Evolutionary conservation across 2,329 filamentous ascomycete species (phyloP), one percentile per base, ranked within the genome.

Genomic region (Chaetomiaceae sp.): DNA sequence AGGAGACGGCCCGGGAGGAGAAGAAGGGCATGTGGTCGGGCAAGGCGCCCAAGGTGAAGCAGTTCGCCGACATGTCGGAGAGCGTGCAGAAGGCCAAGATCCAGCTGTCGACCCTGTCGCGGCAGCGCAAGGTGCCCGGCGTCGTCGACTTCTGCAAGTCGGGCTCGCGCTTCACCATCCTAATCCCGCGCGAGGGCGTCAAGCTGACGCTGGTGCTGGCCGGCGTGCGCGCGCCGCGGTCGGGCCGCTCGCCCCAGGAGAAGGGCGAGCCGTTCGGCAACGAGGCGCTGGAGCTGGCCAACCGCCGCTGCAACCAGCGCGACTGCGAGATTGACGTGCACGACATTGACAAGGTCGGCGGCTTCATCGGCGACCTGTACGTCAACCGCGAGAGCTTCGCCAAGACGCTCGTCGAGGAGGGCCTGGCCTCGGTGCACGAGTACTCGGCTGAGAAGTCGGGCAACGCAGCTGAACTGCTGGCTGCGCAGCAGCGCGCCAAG

Each of bases 121-220:
- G 91, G 44, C 90, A 96, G 66, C 91, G 88, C 74, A 91, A 87
- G 67, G 84, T 97, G 3, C 89, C 93, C 7, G 93, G 86, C 10
- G 76, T 98, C 57, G 89, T 98, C 34, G 93, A 98, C 66, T 98
- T 94, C 65, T 93, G 95, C 73, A 96, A 97, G 70, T 87, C 89
- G n/a, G 93, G 87, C 24, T 95, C 90, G 33, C 81, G 93, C 56
- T 98, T 97, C 68, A 95, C 88, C 20, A 76, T 98, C 29, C 73
- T 98, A 9, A 81, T 98, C 39, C 91, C 93, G 38, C 84, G 90
- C 29, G 93, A 98, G 64, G 89, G 88, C 60, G 83, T 91, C 62
- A 97, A 96, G 73, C 75, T 98, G 50, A 98, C 91, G 2, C 84
- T 98, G 63, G 90, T 98, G 4, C 80, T 98, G 38, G 91, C 87